Evolutionary conservation across 2,329 filamentous ascomycete species (phyloP).

Genomic region (Iodosphaeria phyllophila): DNA sequence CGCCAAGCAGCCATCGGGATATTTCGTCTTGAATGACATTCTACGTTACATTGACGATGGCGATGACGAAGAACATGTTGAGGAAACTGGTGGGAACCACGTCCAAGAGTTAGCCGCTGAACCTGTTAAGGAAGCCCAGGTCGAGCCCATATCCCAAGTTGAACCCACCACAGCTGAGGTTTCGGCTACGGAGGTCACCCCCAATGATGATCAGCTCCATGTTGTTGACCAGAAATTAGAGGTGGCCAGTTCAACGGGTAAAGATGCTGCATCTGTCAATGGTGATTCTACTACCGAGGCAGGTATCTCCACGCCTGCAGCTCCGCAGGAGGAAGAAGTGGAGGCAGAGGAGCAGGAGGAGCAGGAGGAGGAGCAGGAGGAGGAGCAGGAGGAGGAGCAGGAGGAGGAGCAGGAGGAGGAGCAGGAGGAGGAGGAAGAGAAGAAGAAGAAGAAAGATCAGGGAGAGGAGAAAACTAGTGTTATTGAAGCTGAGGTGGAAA

Average conservation of each 20-base stretch:
- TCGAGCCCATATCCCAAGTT: constrained; percentile 4
- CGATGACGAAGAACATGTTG: constrained; percentile 50
- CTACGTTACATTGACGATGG: constrained; percentile 72
- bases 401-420: too few species aligned
- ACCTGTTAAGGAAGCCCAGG: constrained; percentile 15
- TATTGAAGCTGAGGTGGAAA: too few species aligned
- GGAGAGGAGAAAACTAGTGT: too few species aligned
- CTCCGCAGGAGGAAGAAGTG: constrained; percentile 5
- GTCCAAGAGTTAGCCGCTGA: constrained; percentile 8
- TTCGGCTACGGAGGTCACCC: constrained; percentile 11
- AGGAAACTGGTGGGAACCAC: constrained; percentile 11
- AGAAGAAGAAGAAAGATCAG: too few species aligned
- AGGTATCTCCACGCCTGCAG: constrained; percentile 13
- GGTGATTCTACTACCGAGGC: constrained; percentile 18
- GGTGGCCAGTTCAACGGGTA: constrained; percentile 26
- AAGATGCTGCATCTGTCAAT: constrained; percentile 22
- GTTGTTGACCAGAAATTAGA: constrained; percentile 62
- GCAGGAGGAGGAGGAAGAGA: too few species aligned
- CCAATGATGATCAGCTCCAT: constrained; percentile 11
- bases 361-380: too few species aligned
- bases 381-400: too few species aligned
- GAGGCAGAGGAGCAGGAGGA: constrained; percentile 7
- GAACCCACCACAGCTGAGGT: constrained; percentile 12
- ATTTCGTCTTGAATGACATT: constrained; percentile 97
- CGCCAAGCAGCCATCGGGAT: constrained; percentile 86